Conservation (phyloP, 2,329 filamentous ascomycete species). For the Pseudogymnoascus sp. region DNA sequence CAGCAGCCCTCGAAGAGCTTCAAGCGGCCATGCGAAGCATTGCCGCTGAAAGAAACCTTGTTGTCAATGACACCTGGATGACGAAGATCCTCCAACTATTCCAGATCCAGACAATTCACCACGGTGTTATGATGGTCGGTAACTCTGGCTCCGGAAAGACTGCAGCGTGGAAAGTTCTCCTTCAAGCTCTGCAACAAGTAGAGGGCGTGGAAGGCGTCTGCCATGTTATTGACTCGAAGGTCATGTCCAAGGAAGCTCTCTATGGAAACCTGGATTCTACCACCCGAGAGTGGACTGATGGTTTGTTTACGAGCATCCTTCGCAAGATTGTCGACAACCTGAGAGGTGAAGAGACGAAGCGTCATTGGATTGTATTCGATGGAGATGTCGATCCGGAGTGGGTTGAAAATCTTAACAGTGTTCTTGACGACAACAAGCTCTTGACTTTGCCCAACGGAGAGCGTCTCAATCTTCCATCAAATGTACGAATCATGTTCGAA, state of each 20-base stretch:
- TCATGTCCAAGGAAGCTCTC: constrained; percentile 98
- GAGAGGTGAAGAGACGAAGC: constrained; percentile 90
- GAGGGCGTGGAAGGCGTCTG: constrained; percentile 90
- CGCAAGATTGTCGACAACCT: constrained; percentile 98
- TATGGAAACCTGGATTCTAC: constrained; percentile 96
- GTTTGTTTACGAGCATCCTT: constrained; percentile 93
- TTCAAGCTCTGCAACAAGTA: constrained; percentile 83
- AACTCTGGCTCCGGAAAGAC: constrained; percentile 98
- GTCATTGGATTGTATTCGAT: constrained; percentile 99
- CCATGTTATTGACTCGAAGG: constrained; percentile 97
- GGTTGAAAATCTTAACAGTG: constrained; percentile 99
- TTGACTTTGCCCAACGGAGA: constrained; percentile 96
- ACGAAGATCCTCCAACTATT: constrained; percentile 94
- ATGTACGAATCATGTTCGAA: constrained; percentile 99
- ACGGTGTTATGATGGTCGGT: constrained; percentile 99
- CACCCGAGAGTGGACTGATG: constrained; percentile 97
- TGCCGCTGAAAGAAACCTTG: constrained; percentile 75
- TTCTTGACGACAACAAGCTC: constrained; percentile 97
- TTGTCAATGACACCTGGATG: constrained; percentile 93
- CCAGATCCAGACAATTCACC: constrained; percentile 95
- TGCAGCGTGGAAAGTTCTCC: constrained; percentile 82
- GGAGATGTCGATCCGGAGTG: constrained; percentile 98
- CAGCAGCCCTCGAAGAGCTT: constrained; percentile 73
- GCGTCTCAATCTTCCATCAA: constrained; percentile 84
- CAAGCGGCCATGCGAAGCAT: constrained; percentile 74